Conservation (phyloP, 2,329 filamentous ascomycete genomes). For the Epichloe aotearoae region DNA sequence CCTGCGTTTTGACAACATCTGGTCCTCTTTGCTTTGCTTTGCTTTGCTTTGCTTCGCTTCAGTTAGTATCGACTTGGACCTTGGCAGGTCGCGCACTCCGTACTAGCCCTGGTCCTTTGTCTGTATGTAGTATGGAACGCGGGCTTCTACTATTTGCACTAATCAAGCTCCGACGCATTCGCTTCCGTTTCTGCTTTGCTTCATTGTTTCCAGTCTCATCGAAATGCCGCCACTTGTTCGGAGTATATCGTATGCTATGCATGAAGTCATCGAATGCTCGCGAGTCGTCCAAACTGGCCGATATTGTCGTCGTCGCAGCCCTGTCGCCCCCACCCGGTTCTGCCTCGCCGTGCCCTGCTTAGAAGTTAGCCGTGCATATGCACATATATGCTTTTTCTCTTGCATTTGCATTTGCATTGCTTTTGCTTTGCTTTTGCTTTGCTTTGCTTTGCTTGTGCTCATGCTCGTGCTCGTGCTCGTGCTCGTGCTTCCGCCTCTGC, state of each 20-base stretch:
- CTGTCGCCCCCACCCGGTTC: background rate
- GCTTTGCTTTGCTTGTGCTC: background rate
- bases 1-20: background rate
- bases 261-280: no score
- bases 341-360: conserved; percentile 4
- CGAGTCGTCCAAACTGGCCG: background rate
- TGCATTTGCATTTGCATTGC: conserved; percentile 2
- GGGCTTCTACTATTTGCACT: no score
- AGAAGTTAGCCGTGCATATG: conserved; percentile 2
- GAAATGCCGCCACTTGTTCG: no score
- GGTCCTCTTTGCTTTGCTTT: no score
- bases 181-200: no score
- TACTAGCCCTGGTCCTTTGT: no score
- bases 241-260: no score
- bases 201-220: no score
- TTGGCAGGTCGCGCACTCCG: background rate
- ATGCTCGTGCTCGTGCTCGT: background rate
- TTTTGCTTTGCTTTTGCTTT: background rate
- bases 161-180: no score
- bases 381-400: background rate
- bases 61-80: background rate
- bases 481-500: background rate
- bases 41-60: no score
- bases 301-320: background rate
- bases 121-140: no score